Evolutionary conservation across 768 basidiomycete genomes (phyloP), one percentile per base, ranked within the genome.

Genomic region (Pleurotus eryngii): DNA sequence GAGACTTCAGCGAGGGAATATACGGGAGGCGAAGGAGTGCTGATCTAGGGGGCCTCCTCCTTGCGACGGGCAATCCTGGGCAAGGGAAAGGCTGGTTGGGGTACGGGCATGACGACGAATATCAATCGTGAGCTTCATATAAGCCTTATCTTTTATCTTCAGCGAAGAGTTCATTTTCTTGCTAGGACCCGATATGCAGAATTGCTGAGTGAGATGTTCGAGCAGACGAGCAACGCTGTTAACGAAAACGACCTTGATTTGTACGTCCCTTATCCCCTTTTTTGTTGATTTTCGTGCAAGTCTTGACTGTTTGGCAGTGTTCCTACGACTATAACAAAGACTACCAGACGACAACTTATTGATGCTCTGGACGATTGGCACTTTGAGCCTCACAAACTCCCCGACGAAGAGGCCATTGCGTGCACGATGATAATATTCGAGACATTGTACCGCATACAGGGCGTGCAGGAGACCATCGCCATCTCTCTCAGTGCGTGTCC

Each of bases 371-470:
- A 88, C 57, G 79, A 77, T 11, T 99, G 96, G 96, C 76, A 89
- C 61, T 99, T 98, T 68, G 89, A 97, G 67, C 95, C 96, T 3
- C 87, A 91, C 71, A 80, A 80, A 39, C 81, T 97, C 38, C 81
- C 86, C 18, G 86, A 92, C 55, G 89, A 90, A 54, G 92, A 98
- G 70, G 79, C 93, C 9, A 75, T 92, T 12, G 81, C 85, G 18
- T 94, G 91, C 64, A 86, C 91, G 0, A 79, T 90, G 57, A 78
- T 98, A 61, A 74, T 99, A 24, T 99, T 99, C 64, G 93, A 98
- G 70, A 82, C 82, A 18, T 73, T 95, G 17, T 87, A 90, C 64
- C 82, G 85, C 51, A 87, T 91, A 59, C 86, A 95, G 60, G 88
- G 90, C 45, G 81, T 91, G 80, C 71, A 76, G 58, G 75, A 81